phyloP scores from a whole-genome alignment of 2,329 filamentous ascomycete species.

The Curvularia verruculosa region DNA sequence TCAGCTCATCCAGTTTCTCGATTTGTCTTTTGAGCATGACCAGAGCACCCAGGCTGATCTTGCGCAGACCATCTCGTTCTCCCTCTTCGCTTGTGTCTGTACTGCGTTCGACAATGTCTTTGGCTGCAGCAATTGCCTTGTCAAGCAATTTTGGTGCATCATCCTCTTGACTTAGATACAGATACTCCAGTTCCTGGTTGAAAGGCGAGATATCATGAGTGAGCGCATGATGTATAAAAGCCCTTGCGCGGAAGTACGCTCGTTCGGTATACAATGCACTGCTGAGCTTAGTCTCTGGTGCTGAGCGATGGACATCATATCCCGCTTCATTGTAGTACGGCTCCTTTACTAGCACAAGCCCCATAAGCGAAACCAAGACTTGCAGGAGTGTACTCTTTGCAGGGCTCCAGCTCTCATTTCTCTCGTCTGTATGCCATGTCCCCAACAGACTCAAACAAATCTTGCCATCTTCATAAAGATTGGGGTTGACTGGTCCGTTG shows the following conservation, averaged over 20 bases:
- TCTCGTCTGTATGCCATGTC: conserved; percentile 63
- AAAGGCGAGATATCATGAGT: conserved; percentile 53
- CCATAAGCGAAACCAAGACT: conserved; percentile 62
- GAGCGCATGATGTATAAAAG: conserved; percentile 58
- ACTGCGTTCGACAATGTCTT: conserved; percentile 51
- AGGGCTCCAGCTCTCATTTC: conserved; percentile 61
- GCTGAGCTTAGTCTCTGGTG: conserved; percentile 54
- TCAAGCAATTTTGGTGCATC: conserved; percentile 51
- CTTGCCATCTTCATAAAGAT: conserved; percentile 67
- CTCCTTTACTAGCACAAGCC: conserved; percentile 63
- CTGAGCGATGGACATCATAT: conserved; percentile 59
- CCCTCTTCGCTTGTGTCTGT: conserved; percentile 32
- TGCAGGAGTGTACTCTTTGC: conserved; percentile 62
- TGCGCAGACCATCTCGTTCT: conserved; percentile 53
- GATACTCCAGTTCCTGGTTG: conserved; percentile 58
- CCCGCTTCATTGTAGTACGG: conserved; percentile 71
- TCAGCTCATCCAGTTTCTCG: conserved; percentile 44
- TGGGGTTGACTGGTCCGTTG: conserved; percentile 63
- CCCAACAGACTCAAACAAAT: conserved; percentile 66
- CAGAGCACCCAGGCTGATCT: conserved; percentile 56
- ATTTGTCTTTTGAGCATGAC: conserved; percentile 52
- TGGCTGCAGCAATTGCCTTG: conserved; percentile 52
- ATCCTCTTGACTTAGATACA: conserved; percentile 53
- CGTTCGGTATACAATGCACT: conserved; percentile 61
- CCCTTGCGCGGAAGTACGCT: conserved; percentile 59